Conservation (phyloP, 441 rosid species). For the Eutrema salsugineum region DNA sequence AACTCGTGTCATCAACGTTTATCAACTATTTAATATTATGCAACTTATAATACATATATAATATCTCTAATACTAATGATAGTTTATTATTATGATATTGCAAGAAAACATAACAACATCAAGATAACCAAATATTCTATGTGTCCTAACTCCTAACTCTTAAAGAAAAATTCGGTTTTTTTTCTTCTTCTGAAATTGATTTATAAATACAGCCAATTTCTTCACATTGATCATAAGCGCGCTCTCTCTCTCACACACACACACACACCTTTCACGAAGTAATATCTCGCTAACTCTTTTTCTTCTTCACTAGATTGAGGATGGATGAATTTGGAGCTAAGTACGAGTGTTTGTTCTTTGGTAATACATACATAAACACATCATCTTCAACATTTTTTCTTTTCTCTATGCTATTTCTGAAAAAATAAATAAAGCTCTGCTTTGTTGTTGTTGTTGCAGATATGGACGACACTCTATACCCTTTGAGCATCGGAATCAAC, state of each 20-base stretch:
- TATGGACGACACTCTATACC: conserved; percentile 65
- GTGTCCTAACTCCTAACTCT: not conserved
- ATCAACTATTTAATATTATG: not conserved
- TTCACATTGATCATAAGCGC: conserved; percentile 9
- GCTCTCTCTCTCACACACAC: conserved; percentile 17
- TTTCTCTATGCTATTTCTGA: not conserved
- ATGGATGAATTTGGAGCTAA: conserved; percentile 55
- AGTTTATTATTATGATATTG: conserved; percentile 16
- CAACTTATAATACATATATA: not conserved
- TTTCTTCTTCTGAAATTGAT: not conserved
- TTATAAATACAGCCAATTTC: conserved; percentile 25
- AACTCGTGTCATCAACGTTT: not conserved
- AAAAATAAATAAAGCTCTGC: not conserved
- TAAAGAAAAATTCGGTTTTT: not conserved
- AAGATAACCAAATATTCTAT: conserved; percentile 22
- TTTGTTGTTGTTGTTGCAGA: conserved; percentile 35
- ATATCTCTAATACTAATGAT: conserved; percentile 11
- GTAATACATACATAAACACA: conserved; percentile 27
- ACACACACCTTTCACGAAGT: conserved; percentile 29
- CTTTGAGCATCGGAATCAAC: conserved; percentile 54
- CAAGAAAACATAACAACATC: not conserved
- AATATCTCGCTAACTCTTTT: conserved; percentile 28
- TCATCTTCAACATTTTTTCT: not conserved
- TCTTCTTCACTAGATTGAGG: not conserved
- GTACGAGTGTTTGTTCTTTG: conserved; percentile 62